Base-by-base conservation (phyloP, 73 alveolate species). In the Tetrahymena elliotti region DNA sequence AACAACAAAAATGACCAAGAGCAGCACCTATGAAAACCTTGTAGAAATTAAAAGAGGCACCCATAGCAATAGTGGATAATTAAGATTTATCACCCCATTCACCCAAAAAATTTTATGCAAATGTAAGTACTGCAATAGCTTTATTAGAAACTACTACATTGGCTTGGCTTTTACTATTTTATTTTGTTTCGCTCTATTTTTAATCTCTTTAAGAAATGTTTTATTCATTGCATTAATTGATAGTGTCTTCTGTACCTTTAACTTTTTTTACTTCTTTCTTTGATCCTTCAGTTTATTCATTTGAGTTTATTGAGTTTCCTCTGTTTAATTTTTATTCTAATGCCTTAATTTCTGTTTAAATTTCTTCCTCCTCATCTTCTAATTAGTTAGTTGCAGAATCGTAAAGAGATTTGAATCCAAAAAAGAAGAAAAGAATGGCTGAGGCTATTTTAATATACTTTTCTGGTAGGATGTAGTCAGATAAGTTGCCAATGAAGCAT, bases 1-100 rank as follows among this genome's bases (percentile, higher is more conserved):
- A 94, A 93, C 97, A 96, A 6, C 94, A 33, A 12, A 94, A 20
- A 94, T 96, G 97, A 12, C 97, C 97, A 27, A 96, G 35, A 53
- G 96, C 93, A 84, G 94, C 95, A 35, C 97, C 97, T 53, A 94
- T 31, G 53, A 52, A 93, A 5, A 96, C 97, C n/a, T 68, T 68
- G n/a, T 68, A 68, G 88, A 68, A 68, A 68, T 68, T 68, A 31
- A 68, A 68, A 31, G 88, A 68, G n/a, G 88, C 88, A 68, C 88
- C 88, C 38, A 68, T 24, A 68, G 88, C 88, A n/a, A 68, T 68
- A 68, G 88, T 68, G 0, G 88, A 68, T 68, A 68, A 68, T 68
- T 68, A 31, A 31, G 88, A 68, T 31, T 68, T 68, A 68, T 68
- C 88, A 10, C 88, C 88, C 88, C 88, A 68, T 68, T 68, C 88